Evolutionary conservation across 139 green algal species (phyloP).

Genomic region (Pycnococcus provasolii): DNA sequence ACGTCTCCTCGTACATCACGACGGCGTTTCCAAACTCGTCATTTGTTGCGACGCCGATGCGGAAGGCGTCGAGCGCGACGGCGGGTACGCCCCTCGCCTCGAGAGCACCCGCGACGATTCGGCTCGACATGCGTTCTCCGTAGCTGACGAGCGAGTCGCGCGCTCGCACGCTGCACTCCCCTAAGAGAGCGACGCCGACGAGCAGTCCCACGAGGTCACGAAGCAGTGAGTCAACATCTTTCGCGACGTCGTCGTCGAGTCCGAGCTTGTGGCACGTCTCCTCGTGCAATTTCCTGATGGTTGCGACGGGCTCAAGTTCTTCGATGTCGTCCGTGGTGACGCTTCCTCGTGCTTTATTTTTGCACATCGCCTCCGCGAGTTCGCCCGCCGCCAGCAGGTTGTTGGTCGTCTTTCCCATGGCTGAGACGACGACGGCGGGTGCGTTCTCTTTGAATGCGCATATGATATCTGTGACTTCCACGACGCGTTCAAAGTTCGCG

Average conservation of each 20-base stretch:
- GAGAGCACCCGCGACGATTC: slow-evolving; percentile 70
- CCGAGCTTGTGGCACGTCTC: slow-evolving; percentile 29
- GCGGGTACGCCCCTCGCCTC: slow-evolving; percentile 44
- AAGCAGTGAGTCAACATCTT: slow-evolving; percentile 27
- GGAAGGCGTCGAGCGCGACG: slow-evolving; percentile 73
- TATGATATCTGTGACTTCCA: slow-evolving; percentile 87
- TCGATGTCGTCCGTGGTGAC: slow-evolving; percentile 13
- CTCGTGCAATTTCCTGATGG: not conserved
- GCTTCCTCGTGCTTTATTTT: not conserved
- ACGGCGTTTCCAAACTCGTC: slow-evolving; percentile 86
- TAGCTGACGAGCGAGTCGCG: slow-evolving; percentile 91
- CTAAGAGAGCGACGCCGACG: slow-evolving; percentile 37
- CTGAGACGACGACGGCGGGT: slow-evolving; percentile 85
- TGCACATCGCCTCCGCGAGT: not conserved
- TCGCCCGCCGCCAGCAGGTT: slow-evolving; percentile 67
- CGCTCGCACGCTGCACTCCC: slow-evolving; percentile 80
- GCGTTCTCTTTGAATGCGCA: slow-evolving; percentile 68
- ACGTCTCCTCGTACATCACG: slow-evolving; percentile 31
- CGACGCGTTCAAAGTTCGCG: slow-evolving; percentile 74
- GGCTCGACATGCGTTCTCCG: slow-evolving; percentile 87
- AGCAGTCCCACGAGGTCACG: slow-evolving; percentile 40
- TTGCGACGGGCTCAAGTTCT: slow-evolving; percentile 45
- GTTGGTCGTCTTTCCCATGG: slow-evolving; percentile 99
- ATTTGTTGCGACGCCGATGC: slow-evolving; percentile 76
- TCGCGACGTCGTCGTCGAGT: slow-evolving; percentile 11